Evolutionary conservation across 805 yeast genomes (phyloP).

Genomic region (Pichia nanzhaoensis): DNA sequence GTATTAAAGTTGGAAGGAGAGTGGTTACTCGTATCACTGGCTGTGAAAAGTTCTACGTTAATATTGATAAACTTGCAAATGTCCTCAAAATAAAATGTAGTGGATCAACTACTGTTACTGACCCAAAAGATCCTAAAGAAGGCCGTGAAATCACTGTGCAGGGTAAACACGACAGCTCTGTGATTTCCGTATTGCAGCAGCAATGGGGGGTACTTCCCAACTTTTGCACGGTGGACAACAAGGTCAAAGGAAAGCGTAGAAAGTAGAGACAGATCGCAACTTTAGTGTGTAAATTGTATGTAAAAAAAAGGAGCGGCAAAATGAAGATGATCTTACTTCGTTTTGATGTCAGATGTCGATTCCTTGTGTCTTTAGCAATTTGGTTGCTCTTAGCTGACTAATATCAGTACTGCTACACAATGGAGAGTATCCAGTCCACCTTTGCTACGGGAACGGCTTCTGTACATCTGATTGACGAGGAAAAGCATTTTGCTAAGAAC

Average conservation of each 20-base stretch:
- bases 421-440: no score
- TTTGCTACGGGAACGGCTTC: slow-evolving; percentile 24
- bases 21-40: slow-evolving; percentile 66
- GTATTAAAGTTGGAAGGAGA: slow-evolving; percentile 76
- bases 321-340: no score
- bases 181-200: slow-evolving; percentile 48
- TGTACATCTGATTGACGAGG: slow-evolving; percentile 57
- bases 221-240: slow-evolving; percentile 64
- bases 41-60: slow-evolving; percentile 60
- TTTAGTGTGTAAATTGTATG: no score
- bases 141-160: slow-evolving; percentile 74
- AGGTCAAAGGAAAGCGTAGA: slow-evolving; percentile 33
- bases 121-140: slow-evolving; percentile 42
- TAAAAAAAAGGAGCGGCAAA: no score
- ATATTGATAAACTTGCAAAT: slow-evolving; percentile 57
- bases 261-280: not conserved
- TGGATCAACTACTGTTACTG: slow-evolving; percentile 75
- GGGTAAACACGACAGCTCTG: slow-evolving; percentile 73
- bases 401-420: no score
- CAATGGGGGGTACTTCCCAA: slow-evolving; percentile 56
- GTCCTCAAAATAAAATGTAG: slow-evolving; percentile 76
- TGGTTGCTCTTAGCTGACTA: no score
- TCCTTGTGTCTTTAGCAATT: no score
- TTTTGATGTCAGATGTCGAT: no score
- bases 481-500: slow-evolving; percentile 42